phyloP scores from a whole-genome alignment of 2,329 filamentous ascomycete species.

The Ophiosphaerella narmari region DNA sequence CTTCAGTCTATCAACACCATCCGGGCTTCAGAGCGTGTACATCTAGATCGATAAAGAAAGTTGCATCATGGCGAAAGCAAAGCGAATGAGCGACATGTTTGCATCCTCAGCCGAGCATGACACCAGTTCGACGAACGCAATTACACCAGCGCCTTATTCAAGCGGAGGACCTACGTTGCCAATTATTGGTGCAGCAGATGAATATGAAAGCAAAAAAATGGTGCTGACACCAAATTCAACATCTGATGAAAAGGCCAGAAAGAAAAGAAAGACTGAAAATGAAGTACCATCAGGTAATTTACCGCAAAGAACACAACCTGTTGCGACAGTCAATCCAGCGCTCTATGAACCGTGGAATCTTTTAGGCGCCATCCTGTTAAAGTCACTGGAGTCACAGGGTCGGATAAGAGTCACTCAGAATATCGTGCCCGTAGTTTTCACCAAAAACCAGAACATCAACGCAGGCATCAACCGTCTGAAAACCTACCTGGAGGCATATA shows the following conservation, averaged over 20 bases:
- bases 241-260: constrained; percentile 12
- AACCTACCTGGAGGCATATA: constrained; percentile 8
- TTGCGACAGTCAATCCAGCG: constrained; percentile 12
- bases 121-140: constrained; percentile 3
- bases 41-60: neutral
- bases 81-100: constrained; percentile 29
- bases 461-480: constrained; percentile 19
- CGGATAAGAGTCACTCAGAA: constrained; percentile 7
- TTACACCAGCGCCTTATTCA: constrained; percentile 15
- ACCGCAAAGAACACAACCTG: constrained; percentile 4
- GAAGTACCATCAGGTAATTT: neutral
- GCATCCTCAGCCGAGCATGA: constrained; percentile 15
- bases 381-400: constrained; percentile 5
- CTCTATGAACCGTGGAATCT: constrained; percentile 28
- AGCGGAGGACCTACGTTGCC: constrained; percentile 30
- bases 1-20: neutral
- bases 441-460: constrained; percentile 28
- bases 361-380: constrained; percentile 10
- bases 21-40: neutral
- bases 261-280: neutral
- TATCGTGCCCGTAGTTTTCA: constrained; percentile 19
- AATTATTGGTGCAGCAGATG: constrained; percentile 7
- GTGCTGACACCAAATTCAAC: neutral
- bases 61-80: constrained; percentile 15
- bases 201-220: neutral